phyloP scores from a whole-genome alignment of 768 basidiomycete genomes.

The Lyophyllum atratum region DNA sequence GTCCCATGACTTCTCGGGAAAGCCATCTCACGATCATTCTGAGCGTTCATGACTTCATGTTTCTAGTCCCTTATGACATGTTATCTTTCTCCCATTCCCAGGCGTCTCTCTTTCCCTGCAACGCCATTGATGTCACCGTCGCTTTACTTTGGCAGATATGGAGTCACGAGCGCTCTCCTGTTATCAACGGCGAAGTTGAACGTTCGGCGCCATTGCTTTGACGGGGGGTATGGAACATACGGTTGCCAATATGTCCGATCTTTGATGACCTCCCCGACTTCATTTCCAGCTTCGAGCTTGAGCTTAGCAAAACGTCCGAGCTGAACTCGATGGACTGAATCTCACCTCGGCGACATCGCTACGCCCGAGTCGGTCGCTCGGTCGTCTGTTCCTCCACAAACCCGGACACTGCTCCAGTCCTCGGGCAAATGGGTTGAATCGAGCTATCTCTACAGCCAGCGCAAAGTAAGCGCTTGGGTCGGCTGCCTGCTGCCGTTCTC shows the following conservation, averaged over 20 bases:
- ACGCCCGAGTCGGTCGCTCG: neutral
- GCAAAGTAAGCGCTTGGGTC: neutral
- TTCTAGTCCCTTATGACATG: slow-evolving; percentile 8
- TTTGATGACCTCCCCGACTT: slow-evolving; percentile 5
- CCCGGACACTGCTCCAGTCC: neutral
- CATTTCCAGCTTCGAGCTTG: neutral
- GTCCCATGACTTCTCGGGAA: slow-evolving; percentile 9
- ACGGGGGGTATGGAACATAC: neutral
- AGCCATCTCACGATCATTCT: slow-evolving; percentile 11
- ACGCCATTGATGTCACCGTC: neutral
- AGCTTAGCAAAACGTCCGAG: neutral
- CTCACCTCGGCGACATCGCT: neutral
- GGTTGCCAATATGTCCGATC: slow-evolving; percentile 7
- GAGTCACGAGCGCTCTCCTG: neutral
- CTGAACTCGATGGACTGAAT: neutral
- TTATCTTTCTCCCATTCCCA: slow-evolving; percentile 2
- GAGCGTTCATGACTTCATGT: slow-evolving; percentile 13
- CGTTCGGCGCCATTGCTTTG: slow-evolving; percentile 2
- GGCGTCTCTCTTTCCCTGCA: neutral
- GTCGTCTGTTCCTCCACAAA: neutral
- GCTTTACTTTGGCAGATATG: neutral
- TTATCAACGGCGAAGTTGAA: neutral
- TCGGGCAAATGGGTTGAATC: neutral
- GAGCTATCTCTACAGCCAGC: neutral
- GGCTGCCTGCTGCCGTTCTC: neutral